A percentile compares a stretch with the other conserved stretches of the same genome.
Conservation (phyloP, 345 rosid species). For the Gossypium sturtianum region DNA sequence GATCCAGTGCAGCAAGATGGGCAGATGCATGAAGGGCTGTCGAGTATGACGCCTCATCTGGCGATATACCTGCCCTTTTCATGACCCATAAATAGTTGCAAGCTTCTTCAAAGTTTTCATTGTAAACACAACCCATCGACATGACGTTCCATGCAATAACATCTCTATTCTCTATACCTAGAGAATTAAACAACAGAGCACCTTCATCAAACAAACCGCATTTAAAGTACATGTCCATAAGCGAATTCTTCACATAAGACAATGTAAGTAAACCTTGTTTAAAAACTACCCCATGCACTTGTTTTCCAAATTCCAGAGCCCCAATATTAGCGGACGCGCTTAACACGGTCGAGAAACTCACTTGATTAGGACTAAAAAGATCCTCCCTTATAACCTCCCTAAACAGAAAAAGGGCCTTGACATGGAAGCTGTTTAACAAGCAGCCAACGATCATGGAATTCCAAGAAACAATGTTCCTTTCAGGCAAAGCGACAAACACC, state of each 20-base stretch:
- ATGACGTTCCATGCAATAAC: slow-evolving; percentile 33
- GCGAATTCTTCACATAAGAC: slow-evolving; percentile 34
- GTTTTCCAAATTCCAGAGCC: slow-evolving; percentile 27
- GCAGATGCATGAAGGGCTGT: slow-evolving; percentile 38
- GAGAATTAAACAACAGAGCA: slow-evolving; percentile 19
- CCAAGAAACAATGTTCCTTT: slow-evolving; percentile 39
- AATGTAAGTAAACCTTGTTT: slow-evolving; percentile 21
- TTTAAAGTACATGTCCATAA: slow-evolving; percentile 34
- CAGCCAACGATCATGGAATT: slow-evolving; percentile 40
- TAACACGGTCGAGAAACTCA: slow-evolving; percentile 32
- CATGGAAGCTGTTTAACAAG: slow-evolving; percentile 20
- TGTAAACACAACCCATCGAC: slow-evolving; percentile 31
- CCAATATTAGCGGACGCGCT: slow-evolving; percentile 36
- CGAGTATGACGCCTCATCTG: slow-evolving; percentile 40
- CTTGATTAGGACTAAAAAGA: slow-evolving; percentile 25
- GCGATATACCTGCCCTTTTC: slow-evolving; percentile 28
- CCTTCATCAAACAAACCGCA: slow-evolving; percentile 27
- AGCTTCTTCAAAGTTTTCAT: slow-evolving; percentile 29
- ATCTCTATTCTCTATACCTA: slow-evolving; percentile 18
- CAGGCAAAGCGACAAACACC: slow-evolving; percentile 42
- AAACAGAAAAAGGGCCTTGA: slow-evolving; percentile 15
- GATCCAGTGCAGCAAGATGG: slow-evolving; percentile 26
- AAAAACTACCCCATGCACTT: slow-evolving; percentile 32
- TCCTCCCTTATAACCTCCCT: slow-evolving; percentile 26
- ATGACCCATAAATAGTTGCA: slow-evolving; percentile 27